phyloP scores from a whole-genome alignment of 352 stramenopile species.

The Elongisporangium senticosum region DNA sequence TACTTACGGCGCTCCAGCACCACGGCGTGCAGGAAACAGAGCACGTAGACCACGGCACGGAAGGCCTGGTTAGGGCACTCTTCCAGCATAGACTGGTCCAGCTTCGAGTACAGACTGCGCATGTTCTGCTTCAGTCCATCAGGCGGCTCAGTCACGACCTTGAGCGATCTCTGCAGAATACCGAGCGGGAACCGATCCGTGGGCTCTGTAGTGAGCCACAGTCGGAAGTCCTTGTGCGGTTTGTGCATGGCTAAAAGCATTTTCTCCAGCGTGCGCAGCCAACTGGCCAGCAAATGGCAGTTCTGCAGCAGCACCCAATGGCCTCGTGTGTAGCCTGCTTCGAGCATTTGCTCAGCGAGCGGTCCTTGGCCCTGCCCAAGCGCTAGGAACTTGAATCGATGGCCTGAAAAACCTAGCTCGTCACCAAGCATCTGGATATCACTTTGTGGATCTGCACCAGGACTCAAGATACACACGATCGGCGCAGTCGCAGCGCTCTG shows the following conservation, averaged over 20 bases:
- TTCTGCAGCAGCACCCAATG: constrained; percentile 94
- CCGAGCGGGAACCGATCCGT: constrained; percentile 94
- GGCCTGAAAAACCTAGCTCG: constrained; percentile 86
- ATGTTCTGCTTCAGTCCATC: constrained; percentile 97
- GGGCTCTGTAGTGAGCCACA: constrained; percentile 95
- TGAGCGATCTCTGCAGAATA: constrained; percentile 93
- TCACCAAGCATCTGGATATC: constrained; percentile 93
- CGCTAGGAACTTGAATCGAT: constrained; percentile 92
- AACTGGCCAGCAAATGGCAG: constrained; percentile 93
- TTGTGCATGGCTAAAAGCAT: constrained; percentile 89
- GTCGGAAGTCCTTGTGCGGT: constrained; percentile 91
- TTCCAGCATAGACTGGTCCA: constrained; percentile 88
- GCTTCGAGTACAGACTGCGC: constrained; percentile 89
- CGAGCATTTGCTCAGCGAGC: constrained; percentile 92
- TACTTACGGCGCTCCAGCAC: constrained; percentile 95
- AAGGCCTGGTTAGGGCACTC: constrained; percentile 92
- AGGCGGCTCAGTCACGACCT: constrained; percentile 94
- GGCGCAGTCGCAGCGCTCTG: constrained; percentile 83
- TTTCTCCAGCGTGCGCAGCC: constrained; percentile 91
- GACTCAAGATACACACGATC: constrained; percentile 95
- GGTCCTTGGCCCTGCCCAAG: constrained; percentile 93
- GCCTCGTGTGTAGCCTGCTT: constrained; percentile 78
- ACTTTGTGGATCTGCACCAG: constrained; percentile 90
- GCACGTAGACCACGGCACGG: constrained; percentile 90
- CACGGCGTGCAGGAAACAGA: constrained; percentile 95